Evolutionary conservation across 768 basidiomycete genomes (phyloP), one percentile per base, ranked within the genome.

Genomic region (Amanita rimosa): DNA sequence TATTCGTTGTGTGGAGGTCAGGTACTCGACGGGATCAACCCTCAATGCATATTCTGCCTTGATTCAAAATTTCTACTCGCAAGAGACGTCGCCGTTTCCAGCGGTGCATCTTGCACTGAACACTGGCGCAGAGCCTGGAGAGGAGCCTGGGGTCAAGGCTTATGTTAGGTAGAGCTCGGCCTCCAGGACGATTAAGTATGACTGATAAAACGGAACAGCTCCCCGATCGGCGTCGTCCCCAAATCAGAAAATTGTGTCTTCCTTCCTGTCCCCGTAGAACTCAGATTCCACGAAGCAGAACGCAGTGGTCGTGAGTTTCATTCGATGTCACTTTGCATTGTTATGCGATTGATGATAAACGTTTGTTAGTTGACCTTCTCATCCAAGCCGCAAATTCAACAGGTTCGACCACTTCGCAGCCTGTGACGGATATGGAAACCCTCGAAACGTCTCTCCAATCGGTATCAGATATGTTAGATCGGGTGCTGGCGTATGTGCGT

Each of bases 241-340:
- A 94, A 91, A 68, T 80, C 90, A 38, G 94, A 97, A 69, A 95
- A 96, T 66, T 90, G 88, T 57, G 88, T 94, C 26, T 98, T 98
- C 65, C 74, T 88, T 24, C 94, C 95, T 31, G 80, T 98, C 45
- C 86, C 89, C n/a, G 84, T 88, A 52, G 79, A 86, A 53, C 72
- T 98, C 49, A 79, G 78, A 56, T 88, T 88, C 66, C 79, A 84
- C 55, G 81, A 87, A 39, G 74, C 83, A 29, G 94, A 98, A 62
- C 80, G 84, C 52, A 83, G 86, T 53, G 89, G 90, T 38, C 70
- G 93, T 94, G 64, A 64, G 89, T 76, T 6, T 24, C 6, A n/a
- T 45, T 50, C 24, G 16, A 9, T 14, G 16, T 46, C 29, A 1
- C 7, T 26, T 46, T 9, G 22, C 16, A 16, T 31, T 29, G 29